Base-by-base conservation (phyloP, 495 filamentous ascomycete genomes). In the Hypoxylon subgilvum region DNA sequence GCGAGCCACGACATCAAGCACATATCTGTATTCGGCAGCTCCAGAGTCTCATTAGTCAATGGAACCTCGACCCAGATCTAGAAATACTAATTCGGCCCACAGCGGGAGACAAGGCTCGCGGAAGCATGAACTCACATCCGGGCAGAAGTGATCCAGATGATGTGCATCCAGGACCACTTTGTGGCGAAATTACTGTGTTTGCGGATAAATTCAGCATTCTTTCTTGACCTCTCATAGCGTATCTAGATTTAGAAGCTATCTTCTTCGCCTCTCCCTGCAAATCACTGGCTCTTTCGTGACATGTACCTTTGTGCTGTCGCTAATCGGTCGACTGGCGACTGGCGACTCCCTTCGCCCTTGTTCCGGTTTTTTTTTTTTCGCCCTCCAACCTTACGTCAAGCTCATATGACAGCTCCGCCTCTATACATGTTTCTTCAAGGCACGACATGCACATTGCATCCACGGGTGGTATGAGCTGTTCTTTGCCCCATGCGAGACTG, bases 171-270 rank as follows among this genome's bases (percentile, higher is more conserved):
- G 63, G 58, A 44, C 56, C 51, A 52, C 63, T 54, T 49, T 59
- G 58, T 58, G 63, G 63, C 63, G 58, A 63, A 66, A 62, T 66
- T 66, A 59, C 63, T 66, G 45, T 61, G 58, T 63, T 62, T 62
- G 53, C 57, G 63, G 57, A 44, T 66, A 66, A 63, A 66, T 62
- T 47, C 61, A 55, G 43, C 46, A 49, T 56, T 41, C 36, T 36
- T 58, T 59, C 32, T 46, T 59, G 43, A 51, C 54, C 36, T 59
- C 46, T 59, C 54, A 59, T 50, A 55, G 16, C 61, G 55, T 64
- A 59, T 64, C 62, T 44, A 21, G 51, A 57, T 52, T 36, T 28
- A 65, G 62, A 57, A 61, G 52, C 56, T 61, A 60, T 50, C 48
- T 52, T 51, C n/a, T n/a, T n/a, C n/a, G n/a, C 41, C 32, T 61